Percentiles rank a stretch among this genome's conserved stretches.
phyloP scores from a whole-genome alignment of 2,329 filamentous ascomycete species.

The Purpureocillium takamizusanense region DNA sequence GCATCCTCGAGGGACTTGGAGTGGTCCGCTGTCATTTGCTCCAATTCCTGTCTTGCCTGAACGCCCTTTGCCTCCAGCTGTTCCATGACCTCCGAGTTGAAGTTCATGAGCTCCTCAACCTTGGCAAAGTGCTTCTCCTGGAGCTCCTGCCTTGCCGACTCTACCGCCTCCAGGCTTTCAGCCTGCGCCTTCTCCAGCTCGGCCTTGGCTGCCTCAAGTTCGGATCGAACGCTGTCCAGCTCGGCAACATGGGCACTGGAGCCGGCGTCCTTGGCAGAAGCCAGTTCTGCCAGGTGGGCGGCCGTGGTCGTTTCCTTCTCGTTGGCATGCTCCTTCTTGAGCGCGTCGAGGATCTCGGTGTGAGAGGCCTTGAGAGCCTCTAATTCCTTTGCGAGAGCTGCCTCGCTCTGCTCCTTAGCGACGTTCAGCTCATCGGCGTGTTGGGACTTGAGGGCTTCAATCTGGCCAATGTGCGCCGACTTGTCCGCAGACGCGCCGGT shows the following conservation, averaged over 20 bases:
- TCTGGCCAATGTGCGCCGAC: slow-evolving; percentile 37
- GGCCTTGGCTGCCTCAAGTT: slow-evolving; percentile 28
- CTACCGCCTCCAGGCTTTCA: slow-evolving; percentile 33
- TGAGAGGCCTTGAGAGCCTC: slow-evolving; percentile 35
- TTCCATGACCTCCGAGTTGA: slow-evolving; percentile 32
- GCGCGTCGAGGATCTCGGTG: slow-evolving; percentile 27
- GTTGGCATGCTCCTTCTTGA: slow-evolving; percentile 30
- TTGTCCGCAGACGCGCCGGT: slow-evolving; percentile 39
- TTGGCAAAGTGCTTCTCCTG: slow-evolving; percentile 36
- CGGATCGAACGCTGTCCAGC: slow-evolving; percentile 16
- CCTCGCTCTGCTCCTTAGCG: slow-evolving; percentile 32
- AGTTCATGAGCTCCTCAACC: slow-evolving; percentile 35
- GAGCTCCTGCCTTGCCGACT: slow-evolving; percentile 34
- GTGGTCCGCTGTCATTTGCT: slow-evolving; percentile 28
- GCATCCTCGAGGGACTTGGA: slow-evolving; percentile 29
- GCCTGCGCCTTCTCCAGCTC: slow-evolving; percentile 38
- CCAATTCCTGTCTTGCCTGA: slow-evolving; percentile 31
- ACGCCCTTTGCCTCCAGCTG: slow-evolving; percentile 28
- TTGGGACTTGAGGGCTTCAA: slow-evolving; percentile 45
- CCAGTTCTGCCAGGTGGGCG: slow-evolving; percentile 20
- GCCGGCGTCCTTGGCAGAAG: slow-evolving; percentile 18
- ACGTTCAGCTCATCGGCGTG: slow-evolving; percentile 42
- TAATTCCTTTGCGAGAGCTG: slow-evolving; percentile 29
- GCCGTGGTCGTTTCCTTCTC: slow-evolving; percentile 25
- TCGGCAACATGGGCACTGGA: slow-evolving; percentile 19